Evolutionary conservation across 2,329 filamentous ascomycete species (phyloP).

Genomic region (Trichophyton schoenleinii): DNA sequence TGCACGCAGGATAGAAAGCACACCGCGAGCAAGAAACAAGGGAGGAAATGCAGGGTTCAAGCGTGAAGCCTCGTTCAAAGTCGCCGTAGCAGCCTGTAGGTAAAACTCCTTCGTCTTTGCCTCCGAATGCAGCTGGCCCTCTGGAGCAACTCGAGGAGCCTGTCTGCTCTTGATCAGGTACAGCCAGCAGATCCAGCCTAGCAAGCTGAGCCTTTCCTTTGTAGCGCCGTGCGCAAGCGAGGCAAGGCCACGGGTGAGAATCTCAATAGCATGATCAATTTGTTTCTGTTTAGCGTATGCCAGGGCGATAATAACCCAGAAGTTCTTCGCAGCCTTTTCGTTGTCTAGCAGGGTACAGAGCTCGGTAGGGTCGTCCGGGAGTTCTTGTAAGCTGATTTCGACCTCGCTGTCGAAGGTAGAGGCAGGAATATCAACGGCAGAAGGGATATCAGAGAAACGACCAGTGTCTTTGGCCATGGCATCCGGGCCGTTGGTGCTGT

Average conservation of each 20-base stretch:
- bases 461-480: slow-evolving; percentile 19
- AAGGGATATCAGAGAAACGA: slow-evolving; percentile 51
- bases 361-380: slow-evolving; percentile 88
- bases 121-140: slow-evolving; percentile 54
- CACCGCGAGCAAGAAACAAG: slow-evolving; percentile 79
- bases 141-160: slow-evolving; percentile 55
- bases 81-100: slow-evolving; percentile 77
- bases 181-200: slow-evolving; percentile 80
- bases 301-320: slow-evolving; percentile 96
- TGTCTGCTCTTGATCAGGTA: slow-evolving; percentile 80
- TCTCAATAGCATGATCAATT: slow-evolving; percentile 66
- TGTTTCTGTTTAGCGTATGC: slow-evolving; percentile 95
- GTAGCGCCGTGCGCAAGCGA: slow-evolving; percentile 57
- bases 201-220: slow-evolving; percentile 73
- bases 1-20: slow-evolving; percentile 74
- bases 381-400: slow-evolving; percentile 82
- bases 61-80: slow-evolving; percentile 86
- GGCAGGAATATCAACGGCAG: slow-evolving; percentile 52
- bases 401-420: slow-evolving; percentile 55
- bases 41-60: slow-evolving; percentile 88
- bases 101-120: slow-evolving; percentile 88
- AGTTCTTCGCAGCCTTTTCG: slow-evolving; percentile 77
- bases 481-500: slow-evolving; percentile 30
- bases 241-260: slow-evolving; percentile 58
- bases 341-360: slow-evolving; percentile 91